Conservation (phyloP, 768 basidiomycete species). For the Termitomyces sp. region DNA sequence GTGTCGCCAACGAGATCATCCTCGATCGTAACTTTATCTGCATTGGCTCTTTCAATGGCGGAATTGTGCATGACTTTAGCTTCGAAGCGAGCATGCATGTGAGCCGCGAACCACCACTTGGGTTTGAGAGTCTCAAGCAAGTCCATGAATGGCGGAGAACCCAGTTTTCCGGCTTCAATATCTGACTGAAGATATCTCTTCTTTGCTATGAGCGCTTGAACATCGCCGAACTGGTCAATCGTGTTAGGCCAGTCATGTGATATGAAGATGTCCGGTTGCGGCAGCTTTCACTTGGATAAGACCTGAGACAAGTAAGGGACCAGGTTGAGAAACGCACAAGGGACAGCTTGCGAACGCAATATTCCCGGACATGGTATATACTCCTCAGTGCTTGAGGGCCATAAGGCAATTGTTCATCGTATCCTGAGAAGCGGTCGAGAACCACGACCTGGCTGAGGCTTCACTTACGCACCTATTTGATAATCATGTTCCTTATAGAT, state of each 20-base stretch:
- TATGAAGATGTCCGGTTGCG: slow-evolving; percentile 42
- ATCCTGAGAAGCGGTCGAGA: slow-evolving; percentile 36
- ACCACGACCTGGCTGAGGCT: neutral
- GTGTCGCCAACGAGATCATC: slow-evolving; percentile 46
- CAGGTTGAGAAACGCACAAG: slow-evolving; percentile 44
- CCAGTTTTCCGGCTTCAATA: slow-evolving; percentile 59
- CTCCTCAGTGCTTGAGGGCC: slow-evolving; percentile 65
- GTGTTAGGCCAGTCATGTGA: slow-evolving; percentile 95
- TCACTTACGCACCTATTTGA: slow-evolving; percentile 40
- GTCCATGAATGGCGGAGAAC: slow-evolving; percentile 82
- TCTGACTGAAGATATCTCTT: slow-evolving; percentile 78
- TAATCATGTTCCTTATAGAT: slow-evolving; percentile 84
- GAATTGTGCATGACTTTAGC: slow-evolving; percentile 52
- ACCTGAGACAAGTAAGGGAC: neutral
- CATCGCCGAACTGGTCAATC: slow-evolving; percentile 79
- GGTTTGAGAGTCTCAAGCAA: slow-evolving; percentile 70
- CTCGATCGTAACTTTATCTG: slow-evolving; percentile 36
- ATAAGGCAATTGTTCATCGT: slow-evolving; percentile 82
- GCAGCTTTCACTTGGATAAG: neutral
- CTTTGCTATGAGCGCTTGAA: slow-evolving; percentile 52
- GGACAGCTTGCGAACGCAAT: slow-evolving; percentile 72
- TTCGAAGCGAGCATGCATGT: slow-evolving; percentile 84
- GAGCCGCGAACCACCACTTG: slow-evolving; percentile 89
- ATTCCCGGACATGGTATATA: slow-evolving; percentile 89
- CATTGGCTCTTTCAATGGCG: slow-evolving; percentile 1